Conservation (phyloP, 2,329 filamentous ascomycete genomes). For the Calonectria ilicicola region DNA sequence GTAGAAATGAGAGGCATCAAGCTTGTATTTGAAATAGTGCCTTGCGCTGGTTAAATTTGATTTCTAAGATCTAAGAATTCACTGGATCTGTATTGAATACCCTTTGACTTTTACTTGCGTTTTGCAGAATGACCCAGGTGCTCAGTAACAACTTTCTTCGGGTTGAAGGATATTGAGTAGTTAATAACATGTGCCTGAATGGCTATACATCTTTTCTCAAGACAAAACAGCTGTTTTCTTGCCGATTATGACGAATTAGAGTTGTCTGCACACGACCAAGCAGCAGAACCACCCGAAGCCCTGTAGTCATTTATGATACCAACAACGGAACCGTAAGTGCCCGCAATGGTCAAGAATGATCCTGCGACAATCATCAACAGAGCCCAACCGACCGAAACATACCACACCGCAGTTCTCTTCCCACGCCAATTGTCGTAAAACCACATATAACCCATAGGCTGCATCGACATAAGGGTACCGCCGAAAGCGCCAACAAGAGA, state of each 20-base stretch:
- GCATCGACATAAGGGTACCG: slow-evolving; percentile 42
- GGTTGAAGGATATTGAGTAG: no score
- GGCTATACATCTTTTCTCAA: no score
- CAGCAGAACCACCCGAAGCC: background rate
- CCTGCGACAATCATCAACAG: background rate
- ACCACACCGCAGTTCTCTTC: background rate
- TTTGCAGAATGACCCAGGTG: no score
- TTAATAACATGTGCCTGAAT: no score
- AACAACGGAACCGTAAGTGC: slow-evolving; percentile 4
- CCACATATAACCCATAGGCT: slow-evolving; percentile 54
- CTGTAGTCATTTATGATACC: slow-evolving; percentile 1
- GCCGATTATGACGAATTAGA: background rate
- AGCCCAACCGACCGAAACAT: background rate
- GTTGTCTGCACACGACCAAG: slow-evolving; percentile 8
- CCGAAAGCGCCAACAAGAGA: slow-evolving; percentile 44
- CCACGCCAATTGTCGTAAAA: slow-evolving; percentile 54
- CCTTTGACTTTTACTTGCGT: no score
- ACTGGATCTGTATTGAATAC: no score
- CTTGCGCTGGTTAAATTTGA: no score
- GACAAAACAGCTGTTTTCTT: no score
- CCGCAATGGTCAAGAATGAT: background rate
- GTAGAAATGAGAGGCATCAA: background rate
- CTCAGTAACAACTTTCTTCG: no score
- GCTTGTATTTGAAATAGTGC: no score
- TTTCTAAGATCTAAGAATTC: no score